Base-by-base conservation (phyloP, 2,329 filamentous ascomycete genomes). In the Paecilomyces sp. region DNA sequence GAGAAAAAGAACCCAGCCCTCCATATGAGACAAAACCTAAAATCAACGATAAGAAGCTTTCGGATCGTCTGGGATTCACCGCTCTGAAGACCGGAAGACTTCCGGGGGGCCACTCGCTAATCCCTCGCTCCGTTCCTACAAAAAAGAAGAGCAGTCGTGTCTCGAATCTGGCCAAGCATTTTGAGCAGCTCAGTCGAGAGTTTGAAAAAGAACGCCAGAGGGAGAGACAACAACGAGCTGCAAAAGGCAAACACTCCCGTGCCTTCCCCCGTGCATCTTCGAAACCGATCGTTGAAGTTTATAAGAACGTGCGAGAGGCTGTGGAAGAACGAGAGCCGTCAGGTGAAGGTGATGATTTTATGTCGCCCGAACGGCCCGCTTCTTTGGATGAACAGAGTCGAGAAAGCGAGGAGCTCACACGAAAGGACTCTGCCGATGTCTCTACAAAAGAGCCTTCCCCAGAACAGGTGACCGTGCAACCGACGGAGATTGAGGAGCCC, bases 281-380 rank as follows among this genome's bases (percentile, higher is more conserved):
- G n/a, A 94, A 92, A 68, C 92, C 94, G 6, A 93, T 95, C 61
- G 92, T 99, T 15, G 91, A 97, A 73, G 92, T 99, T 8, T 99
- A 97, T 72, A 89, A 90, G 65, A 91, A 96, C 72, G 91, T 96
- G 3, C 88, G 92, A 60, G 92, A 97, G 73, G 94, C 95, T 22
- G 92, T 97, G 11, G 89, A 92, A 66, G 92, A 96, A 70, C 84
- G 85, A 56, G 86, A 86, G 13, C 83, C 85, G 15, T 83, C 81
- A 0, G 85, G 88, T 52, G 88, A 91, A 58, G 68, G 65, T 12
- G 86, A 88, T 47, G 75, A 80, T 7, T 69, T 73, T 33, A 63
- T 73, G 31, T 65, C 70, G 13, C 64, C 68, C 3, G 65, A 66
- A 13, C 64, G 66, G 31, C 66, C 63, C 18, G 60, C 67, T 28